Evolutionary conservation across 2,329 filamentous ascomycete species (phyloP).

Genomic region (Nemania sp.): DNA sequence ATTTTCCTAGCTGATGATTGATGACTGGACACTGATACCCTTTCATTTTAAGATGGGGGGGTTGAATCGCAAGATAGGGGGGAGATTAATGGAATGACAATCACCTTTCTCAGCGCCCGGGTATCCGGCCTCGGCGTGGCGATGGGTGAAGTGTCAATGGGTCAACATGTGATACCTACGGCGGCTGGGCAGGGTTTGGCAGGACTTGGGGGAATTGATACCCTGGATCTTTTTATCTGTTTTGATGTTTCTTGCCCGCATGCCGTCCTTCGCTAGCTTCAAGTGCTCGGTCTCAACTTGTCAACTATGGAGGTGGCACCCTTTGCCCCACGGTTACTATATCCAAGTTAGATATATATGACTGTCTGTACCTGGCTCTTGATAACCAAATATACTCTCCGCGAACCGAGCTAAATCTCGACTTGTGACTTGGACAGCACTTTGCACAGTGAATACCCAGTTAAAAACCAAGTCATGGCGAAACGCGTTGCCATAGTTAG

Average conservation of each 20-base stretch:
- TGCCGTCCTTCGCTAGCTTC: background rate
- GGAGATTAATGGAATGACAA: slow-evolving; percentile 33
- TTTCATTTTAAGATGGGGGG: slow-evolving; percentile 43
- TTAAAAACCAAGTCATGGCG: no score
- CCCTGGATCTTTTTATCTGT: slow-evolving; percentile 28
- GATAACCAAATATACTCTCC: no score
- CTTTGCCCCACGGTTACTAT: background rate
- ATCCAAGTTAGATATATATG: no score
- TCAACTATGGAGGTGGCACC: background rate
- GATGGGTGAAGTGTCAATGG: slow-evolving; percentile 8
- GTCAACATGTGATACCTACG: slow-evolving; percentile 2
- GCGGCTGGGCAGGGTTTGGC: slow-evolving; percentile 14
- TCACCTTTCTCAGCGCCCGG: slow-evolving; percentile 24
- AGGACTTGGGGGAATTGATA: slow-evolving; percentile 35
- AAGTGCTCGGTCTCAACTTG: background rate
- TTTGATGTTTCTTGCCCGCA: background rate
- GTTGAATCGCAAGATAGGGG: slow-evolving; percentile 37
- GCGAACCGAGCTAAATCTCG: no score
- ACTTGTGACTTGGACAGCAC: no score
- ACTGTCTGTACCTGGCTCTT: no score
- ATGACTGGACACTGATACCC: slow-evolving; percentile 42
- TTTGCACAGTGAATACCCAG: no score
- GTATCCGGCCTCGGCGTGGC: slow-evolving; percentile 1
- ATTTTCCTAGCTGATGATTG: slow-evolving; percentile 39
- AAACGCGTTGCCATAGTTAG: no score